Base-by-base conservation (phyloP, 1,284 basidiomycete species). In the Vanrija sp. region DNA sequence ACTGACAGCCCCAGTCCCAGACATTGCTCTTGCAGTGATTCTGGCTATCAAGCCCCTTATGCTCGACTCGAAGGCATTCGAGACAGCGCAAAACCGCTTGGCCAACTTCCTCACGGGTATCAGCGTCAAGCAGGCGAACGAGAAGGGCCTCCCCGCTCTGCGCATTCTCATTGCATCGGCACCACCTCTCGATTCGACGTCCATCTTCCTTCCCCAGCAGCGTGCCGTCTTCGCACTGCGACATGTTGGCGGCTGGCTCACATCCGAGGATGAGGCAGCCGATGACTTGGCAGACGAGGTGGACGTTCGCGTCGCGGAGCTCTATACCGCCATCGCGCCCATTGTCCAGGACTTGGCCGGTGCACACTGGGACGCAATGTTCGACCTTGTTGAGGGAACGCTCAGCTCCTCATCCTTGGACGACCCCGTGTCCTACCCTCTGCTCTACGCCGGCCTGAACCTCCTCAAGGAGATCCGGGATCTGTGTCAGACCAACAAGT, bases 211-310 rank as follows among this genome's bases (percentile, higher is more conserved):
- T 7, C 88, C 92, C 0, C 88, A 90, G 67, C 86, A 84, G 47
- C 80, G 96, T 14, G 87, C 89, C 0, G 83, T 98, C 41, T 95
- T 95, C 69, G 81, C 95, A n/a, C 79, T 96, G 62, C 90, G 92
- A 66, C 82, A 85, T 3, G 84, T 90, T 51, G 87, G 90, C 64
- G 80, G 81, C 19, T 98, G 95, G 95, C 79, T 94, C 43, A 73
- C 83, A 0, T 84, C 84, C 8, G 80, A 81, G 24, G 89, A 90
- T 47, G 87, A 86, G 16, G 84, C 87, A 14, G 75, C 83, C 22
- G 79, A 79, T 38, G 75, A 74, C 47, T 76, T 82, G 3, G 83
- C 84, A 19, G 88, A 86, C 50, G 83, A 88, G 57, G 79, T 94
- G 1, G 86, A 94, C 64, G 84, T 83, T 49, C 83, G 82, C 46